Percentiles rank a stretch among this genome's conserved stretches.
phyloP scores from a whole-genome alignment of 495 filamentous ascomycete species.

The Penicillium coffeae region DNA sequence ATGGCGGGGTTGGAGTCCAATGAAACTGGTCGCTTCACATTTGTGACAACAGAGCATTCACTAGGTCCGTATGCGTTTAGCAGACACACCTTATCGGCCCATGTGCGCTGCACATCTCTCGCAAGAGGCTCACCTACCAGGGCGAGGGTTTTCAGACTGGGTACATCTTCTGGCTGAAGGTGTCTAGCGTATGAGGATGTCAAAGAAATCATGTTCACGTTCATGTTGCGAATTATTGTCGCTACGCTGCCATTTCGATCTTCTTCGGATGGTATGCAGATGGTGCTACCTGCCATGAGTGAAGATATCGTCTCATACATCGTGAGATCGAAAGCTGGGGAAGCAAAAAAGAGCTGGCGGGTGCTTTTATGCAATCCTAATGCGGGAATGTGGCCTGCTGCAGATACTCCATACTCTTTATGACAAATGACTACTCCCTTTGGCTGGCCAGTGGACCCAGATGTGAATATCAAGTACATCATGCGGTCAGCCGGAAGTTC shows the following conservation, averaged over 20 bases:
- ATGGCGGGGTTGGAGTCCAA: background rate
- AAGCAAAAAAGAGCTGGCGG: background rate
- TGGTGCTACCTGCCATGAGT: background rate
- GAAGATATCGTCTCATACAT: background rate
- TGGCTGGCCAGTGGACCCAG: constrained; percentile 45
- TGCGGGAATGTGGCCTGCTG: constrained; percentile 16
- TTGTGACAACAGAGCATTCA: background rate
- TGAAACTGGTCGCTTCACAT: background rate
- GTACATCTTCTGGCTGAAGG: constrained; percentile 23
- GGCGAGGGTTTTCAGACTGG: constrained; percentile 8
- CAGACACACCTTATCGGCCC: constrained; percentile 1
- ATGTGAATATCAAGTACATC: constrained; percentile 52
- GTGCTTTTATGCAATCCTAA: constrained; percentile 28
- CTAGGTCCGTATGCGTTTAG: background rate
- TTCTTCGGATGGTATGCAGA: constrained; percentile 1
- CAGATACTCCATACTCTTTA: background rate
- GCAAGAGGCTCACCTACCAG: constrained; percentile 17
- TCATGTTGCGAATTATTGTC: constrained; percentile 12
- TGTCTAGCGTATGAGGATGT: constrained; percentile 42
- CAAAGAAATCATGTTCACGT: constrained; percentile 13
- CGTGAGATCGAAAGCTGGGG: background rate
- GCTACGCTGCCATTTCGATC: constrained; percentile 10
- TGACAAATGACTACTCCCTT: constrained; percentile 28
- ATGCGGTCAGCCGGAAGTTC: background rate
- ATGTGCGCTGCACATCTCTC: background rate